A percentile compares a stretch with the other conserved stretches of the same genome.
Conservation (phyloP, 192 early-diverging fungal species). For the Mortierella hygrophila region DNA sequence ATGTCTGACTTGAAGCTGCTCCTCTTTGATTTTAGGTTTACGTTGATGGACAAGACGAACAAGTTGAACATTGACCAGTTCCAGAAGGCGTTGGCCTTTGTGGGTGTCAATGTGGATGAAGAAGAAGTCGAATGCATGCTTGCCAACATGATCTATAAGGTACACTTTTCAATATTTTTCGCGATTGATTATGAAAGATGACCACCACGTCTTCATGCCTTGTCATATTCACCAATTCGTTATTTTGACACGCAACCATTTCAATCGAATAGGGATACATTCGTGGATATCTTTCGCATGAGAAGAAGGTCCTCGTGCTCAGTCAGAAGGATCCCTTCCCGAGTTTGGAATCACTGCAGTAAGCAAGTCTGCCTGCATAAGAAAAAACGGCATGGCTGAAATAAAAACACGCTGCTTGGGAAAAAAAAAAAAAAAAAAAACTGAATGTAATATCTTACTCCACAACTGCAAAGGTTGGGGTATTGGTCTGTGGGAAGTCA, state of each 20-base stretch:
- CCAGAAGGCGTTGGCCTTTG: conserved; percentile 71
- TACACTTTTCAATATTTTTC: conserved; percentile 30
- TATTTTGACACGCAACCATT: not conserved
- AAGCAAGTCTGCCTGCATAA: not conserved
- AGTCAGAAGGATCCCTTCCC: conserved; percentile 88
- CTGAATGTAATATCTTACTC: no score
- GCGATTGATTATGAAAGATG: not conserved
- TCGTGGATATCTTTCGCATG: conserved; percentile 89
- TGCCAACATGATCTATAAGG: conserved; percentile 91
- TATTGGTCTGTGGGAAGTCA: no score
- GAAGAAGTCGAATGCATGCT: conserved; percentile 90
- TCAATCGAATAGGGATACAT: conserved; percentile 75
- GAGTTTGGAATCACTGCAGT: conserved; percentile 2
- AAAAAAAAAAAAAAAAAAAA: no score
- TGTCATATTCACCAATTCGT: not conserved
- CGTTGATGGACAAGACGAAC: conserved; percentile 63
- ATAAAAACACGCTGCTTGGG: no score
- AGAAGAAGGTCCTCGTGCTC: conserved; percentile 80
- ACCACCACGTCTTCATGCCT: not conserved
- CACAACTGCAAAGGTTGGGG: no score
- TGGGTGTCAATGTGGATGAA: conserved; percentile 66
- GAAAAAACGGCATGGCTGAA: no score
- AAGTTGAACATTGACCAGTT: conserved; percentile 74
- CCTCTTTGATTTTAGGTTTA: conserved; percentile 52
- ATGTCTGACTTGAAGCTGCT: not conserved